Percentiles rank a stretch among this genome's conserved stretches.
These are phyloP conservation scores for Rhododendron henanense DNA, from an alignment of 148 eudicot species.

Conservation along the genomic window DNA sequence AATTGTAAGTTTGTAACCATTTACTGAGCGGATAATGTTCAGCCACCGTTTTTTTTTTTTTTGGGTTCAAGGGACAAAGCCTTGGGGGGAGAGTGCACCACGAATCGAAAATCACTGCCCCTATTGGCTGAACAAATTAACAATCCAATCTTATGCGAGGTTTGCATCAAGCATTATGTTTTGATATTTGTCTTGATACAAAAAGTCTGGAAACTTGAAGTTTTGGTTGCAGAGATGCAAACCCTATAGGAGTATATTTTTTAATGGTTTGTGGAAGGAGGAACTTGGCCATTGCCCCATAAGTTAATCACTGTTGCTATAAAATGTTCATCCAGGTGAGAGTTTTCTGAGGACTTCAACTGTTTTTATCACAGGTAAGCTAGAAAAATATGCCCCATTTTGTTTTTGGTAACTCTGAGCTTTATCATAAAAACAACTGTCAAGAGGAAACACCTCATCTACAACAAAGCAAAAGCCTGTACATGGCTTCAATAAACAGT, in stretches of 20 bases:
- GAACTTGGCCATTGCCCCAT: no score
- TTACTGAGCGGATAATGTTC: neutral
- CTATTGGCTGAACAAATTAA: neutral
- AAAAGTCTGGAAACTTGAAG: no score
- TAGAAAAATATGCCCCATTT: no score
- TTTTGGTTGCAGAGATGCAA: no score
- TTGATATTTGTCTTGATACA: neutral
- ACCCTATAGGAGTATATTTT: no score
- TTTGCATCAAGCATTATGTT: neutral
- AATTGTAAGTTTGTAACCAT: neutral
- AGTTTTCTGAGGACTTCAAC: no score
- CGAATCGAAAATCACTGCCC: neutral
- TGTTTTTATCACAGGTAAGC: no score
- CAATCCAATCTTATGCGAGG: neutral
- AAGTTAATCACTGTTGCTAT: neutral
- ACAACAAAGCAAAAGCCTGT: neutral
- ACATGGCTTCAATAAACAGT: neutral
- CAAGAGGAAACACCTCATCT: neutral
- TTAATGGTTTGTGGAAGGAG: no score
- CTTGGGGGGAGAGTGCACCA: no score
- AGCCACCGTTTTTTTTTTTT: neutral
- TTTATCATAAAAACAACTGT: neutral
- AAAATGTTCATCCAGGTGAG: neutral
- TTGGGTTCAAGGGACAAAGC: neutral
- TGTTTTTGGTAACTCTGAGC: neutral